These are phyloP conservation scores for Polychytrium aggregatum DNA, from an alignment of 192 early-diverging fungal species.

Conservation along the genomic window DNA sequence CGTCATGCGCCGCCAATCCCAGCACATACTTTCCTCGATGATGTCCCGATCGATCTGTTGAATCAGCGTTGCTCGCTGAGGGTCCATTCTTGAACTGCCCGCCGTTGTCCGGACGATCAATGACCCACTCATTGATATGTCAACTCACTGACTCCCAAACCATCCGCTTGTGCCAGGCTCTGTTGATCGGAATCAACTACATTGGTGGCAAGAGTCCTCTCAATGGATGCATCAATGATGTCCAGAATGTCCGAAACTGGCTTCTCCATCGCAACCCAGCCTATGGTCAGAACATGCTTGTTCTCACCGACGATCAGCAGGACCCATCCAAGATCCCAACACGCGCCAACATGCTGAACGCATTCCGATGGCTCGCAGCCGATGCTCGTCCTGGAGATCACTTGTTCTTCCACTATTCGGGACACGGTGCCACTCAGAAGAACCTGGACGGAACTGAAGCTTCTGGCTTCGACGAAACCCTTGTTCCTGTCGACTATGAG, in stretches of 20 bases:
- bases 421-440: conserved; percentile 31
- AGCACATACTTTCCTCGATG: background rate
- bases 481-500: conserved; percentile 37
- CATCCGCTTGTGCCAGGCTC: too few species aligned
- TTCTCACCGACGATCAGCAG: conserved; percentile 61
- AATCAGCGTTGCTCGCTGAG: too few species aligned
- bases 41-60: conserved; percentile 11
- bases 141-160: too few species aligned
- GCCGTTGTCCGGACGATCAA: too few species aligned
- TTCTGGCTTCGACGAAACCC: conserved; percentile 33
- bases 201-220: conserved; percentile 43
- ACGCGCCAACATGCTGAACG: conserved; percentile 31
- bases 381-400: conserved; percentile 58
- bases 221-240: conserved; percentile 37
- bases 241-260: conserved; percentile 30
- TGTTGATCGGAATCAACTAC: conserved; percentile 94
- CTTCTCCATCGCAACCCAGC: conserved; percentile 19
- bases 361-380: conserved; percentile 57
- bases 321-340: conserved; percentile 14
- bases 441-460: conserved; percentile 26
- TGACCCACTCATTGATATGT: too few species aligned
- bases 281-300: conserved; percentile 43
- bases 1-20: background rate
- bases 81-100: too few species aligned
- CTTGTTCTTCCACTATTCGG: conserved; percentile 62